Evolutionary conservation across 768 basidiomycete genomes (phyloP).

Genomic region (Tremella mesenterica): DNA sequence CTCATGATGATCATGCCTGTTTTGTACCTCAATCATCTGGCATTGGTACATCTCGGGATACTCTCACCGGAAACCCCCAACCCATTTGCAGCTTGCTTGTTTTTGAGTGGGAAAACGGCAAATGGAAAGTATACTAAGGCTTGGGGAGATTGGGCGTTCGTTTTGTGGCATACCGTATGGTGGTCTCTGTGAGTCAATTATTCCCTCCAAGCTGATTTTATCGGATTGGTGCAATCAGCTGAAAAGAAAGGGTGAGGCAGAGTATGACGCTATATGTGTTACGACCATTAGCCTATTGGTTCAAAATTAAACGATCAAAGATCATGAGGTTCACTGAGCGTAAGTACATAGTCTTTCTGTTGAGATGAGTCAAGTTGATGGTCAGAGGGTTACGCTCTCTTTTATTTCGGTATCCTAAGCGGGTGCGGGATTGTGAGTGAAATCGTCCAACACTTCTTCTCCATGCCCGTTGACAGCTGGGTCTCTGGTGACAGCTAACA

Average conservation of each 20-base stretch:
- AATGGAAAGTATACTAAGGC: slow-evolving; percentile 56
- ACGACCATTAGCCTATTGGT: slow-evolving; percentile 58
- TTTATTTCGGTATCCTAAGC: slow-evolving; percentile 68
- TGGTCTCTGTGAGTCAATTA: slow-evolving; percentile 59
- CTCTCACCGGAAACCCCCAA: slow-evolving; percentile 50
- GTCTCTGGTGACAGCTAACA: too few species aligned
- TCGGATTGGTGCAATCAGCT: too few species aligned
- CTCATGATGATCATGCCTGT: slow-evolving; percentile 30
- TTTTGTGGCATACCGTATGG: slow-evolving; percentile 74
- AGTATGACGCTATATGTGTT: slow-evolving; percentile 58
- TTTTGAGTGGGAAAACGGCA: slow-evolving; percentile 47
- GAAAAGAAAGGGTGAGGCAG: slow-evolving; percentile 59
- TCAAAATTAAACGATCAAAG: slow-evolving; percentile 65
- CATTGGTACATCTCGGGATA: slow-evolving; percentile 48
- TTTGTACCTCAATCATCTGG: slow-evolving; percentile 31
- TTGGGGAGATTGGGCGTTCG: slow-evolving; percentile 65
- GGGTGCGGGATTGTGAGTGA: slow-evolving; percentile 67
- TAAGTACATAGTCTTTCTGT: slow-evolving; percentile 10
- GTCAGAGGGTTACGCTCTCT: slow-evolving; percentile 58
- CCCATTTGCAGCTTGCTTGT: slow-evolving; percentile 64
- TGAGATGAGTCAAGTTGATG: neutral
- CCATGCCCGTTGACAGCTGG: too few species aligned
- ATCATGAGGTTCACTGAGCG: slow-evolving; percentile 81
- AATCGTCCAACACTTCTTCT: neutral
- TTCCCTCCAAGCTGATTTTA: neutral